Evolutionary conservation across 208 protist species (phyloP).

Genomic region (Spironucleus salmonicida): DNA sequence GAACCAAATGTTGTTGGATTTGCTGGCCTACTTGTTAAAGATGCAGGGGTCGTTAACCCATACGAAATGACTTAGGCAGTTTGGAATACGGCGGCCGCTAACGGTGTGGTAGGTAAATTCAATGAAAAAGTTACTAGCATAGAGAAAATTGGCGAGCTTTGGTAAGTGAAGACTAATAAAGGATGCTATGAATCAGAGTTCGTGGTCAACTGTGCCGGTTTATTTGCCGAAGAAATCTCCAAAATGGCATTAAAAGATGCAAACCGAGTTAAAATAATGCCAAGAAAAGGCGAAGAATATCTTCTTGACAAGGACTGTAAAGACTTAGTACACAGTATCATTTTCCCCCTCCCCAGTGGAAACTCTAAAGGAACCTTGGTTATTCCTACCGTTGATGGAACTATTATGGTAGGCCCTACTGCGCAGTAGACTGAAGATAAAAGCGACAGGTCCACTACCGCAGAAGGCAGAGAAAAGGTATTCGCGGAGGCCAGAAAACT

Average conservation of each 20-base stretch:
- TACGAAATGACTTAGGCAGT: conserved; percentile 29
- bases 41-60: conserved; percentile 29
- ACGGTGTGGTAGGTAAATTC: conserved; percentile 13
- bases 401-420: conserved; percentile 32
- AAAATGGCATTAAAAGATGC: background rate
- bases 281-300: conserved; percentile 34
- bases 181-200: background rate
- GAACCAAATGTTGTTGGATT: conserved; percentile 26
- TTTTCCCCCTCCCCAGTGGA: conserved; percentile 19
- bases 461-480: background rate
- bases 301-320: conserved; percentile 28
- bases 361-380: conserved; percentile 34
- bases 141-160: background rate
- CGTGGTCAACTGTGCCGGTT: conserved; percentile 30
- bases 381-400: conserved; percentile 39
- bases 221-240: conserved; percentile 27
- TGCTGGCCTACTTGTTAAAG: background rate
- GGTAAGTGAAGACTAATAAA: background rate
- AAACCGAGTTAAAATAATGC: conserved; percentile 11
- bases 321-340: conserved; percentile 16
- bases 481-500: conserved; percentile 12
- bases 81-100: conserved; percentile 3
- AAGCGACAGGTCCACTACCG: background rate
- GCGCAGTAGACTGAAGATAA: background rate
- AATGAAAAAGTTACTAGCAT: background rate